Evolutionary conservation across 805 yeast genomes (phyloP), one percentile per base, ranked within the genome.

Genomic region (Isabelozyma heimii): DNA sequence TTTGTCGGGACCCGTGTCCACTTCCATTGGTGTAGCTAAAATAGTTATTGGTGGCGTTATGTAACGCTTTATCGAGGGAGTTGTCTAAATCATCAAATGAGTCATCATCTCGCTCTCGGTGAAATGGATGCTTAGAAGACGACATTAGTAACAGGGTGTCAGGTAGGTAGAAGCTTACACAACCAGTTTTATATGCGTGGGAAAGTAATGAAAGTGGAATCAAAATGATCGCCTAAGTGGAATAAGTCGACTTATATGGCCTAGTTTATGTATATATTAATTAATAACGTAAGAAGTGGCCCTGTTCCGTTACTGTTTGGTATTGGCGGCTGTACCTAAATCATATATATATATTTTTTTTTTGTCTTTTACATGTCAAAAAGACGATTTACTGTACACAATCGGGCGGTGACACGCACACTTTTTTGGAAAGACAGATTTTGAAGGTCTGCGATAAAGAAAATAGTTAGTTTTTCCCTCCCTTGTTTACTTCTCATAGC

Each of bases 11-110:
- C 8, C 35, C 35, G 8, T 4, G 35, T 7, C 35, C 35, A 26
- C 56, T 63, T 40, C 59, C 58, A 47, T 59, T 51, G 28, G 53
- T 53, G 17, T 55, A 45, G 16, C 58, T 47, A 43, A 61, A 63
- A 37, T 67, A 57, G 67, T 74, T 54, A 72, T 74, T 63, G 67
- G 82, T 57, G 54, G 72, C 73, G 58, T 65, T 69, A 51, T 81
- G 81, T 54, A 86, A 68, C 1, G 90, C 92, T 43, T 81, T 81
- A 57, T 84, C 87, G 49, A 84, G 70, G 9, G 87, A 82, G 53
- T 73, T 76, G 60, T 85, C 90, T 59, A 86, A 80, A 54, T 80
- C 78, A 55, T 85, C 90, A 57, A 84, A 75, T 10, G 82, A 71
- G 28, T 61, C 64, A 17, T 49, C 49, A 17, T 52, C 52, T 37